These are phyloP conservation scores for Artemisia argyi DNA, from an alignment of 129 eudicot species.

Conservation along the genomic window DNA sequence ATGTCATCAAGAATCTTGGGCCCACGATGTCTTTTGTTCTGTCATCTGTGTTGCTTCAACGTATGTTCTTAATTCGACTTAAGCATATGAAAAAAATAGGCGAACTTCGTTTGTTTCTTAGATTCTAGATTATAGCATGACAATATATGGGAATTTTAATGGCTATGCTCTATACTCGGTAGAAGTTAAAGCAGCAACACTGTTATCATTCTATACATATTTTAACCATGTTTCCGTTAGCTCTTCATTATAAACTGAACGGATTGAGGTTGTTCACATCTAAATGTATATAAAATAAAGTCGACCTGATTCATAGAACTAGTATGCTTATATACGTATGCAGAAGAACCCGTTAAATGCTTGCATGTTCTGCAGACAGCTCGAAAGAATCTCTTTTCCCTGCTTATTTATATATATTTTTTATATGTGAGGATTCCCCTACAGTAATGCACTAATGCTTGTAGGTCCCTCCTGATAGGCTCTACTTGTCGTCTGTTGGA, in stretches of 20 bases:
- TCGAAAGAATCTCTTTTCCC: constrained; percentile 18
- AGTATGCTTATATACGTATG: constrained; percentile 21
- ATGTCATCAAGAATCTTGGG: constrained; percentile 3
- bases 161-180: background rate
- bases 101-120: too few species aligned
- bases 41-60: background rate
- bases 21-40: background rate
- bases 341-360: constrained; percentile 1
- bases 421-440: constrained; percentile 3
- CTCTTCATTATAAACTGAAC: constrained; percentile 16
- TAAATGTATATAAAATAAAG: background rate
- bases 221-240: constrained; percentile 11
- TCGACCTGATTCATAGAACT: constrained; percentile 4
- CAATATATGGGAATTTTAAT: background rate
- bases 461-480: background rate
- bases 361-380: constrained; percentile 20
- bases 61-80: background rate
- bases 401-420: background rate
- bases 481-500: background rate
- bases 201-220: background rate
- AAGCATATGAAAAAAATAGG: background rate
- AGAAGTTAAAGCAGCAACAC: constrained; percentile 1
- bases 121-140: background rate
- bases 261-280: constrained; percentile 4
- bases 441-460: background rate